Evolutionary conservation across 345 rosid genomes (phyloP).

Genomic region (Ceriops zippeliana): DNA sequence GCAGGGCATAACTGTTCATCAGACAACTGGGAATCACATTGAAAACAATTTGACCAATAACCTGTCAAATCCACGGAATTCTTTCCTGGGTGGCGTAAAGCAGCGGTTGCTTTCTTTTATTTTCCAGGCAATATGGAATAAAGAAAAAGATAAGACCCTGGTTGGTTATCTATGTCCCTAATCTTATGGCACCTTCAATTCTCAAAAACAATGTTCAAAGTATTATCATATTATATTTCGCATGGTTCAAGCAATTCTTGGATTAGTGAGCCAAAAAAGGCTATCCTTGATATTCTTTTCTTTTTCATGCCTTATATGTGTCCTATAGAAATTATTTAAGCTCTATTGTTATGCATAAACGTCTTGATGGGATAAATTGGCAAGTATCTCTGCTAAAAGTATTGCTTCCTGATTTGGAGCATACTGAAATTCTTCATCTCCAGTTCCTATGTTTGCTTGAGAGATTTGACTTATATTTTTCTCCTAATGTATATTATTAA

Average conservation of each 20-base stretch:
- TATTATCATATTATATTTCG: background rate
- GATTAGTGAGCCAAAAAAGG: background rate
- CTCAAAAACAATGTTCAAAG: background rate
- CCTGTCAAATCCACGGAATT: constrained; percentile 40
- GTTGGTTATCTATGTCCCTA: constrained; percentile 40
- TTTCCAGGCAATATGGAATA: constrained; percentile 75
- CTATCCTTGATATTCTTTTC: background rate
- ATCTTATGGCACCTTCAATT: constrained; percentile 8
- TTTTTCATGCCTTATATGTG: background rate
- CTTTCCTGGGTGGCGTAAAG: constrained; percentile 79
- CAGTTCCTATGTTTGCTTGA: background rate
- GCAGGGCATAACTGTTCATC: constrained; percentile 44
- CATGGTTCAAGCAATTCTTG: background rate
- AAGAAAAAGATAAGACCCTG: constrained; percentile 60
- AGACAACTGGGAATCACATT: constrained; percentile 31
- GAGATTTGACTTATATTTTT: background rate
- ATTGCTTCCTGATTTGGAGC: background rate
- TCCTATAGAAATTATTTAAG: background rate
- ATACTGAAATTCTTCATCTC: background rate
- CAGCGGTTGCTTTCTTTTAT: constrained; percentile 91
- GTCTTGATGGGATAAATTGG: background rate
- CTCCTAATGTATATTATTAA: background rate
- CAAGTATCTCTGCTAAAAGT: background rate
- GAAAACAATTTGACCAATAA: constrained; percentile 38
- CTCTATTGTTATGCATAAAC: too few species aligned